Conservation (phyloP, 139 green algal species). For the Spirogloea muscicola region DNA sequence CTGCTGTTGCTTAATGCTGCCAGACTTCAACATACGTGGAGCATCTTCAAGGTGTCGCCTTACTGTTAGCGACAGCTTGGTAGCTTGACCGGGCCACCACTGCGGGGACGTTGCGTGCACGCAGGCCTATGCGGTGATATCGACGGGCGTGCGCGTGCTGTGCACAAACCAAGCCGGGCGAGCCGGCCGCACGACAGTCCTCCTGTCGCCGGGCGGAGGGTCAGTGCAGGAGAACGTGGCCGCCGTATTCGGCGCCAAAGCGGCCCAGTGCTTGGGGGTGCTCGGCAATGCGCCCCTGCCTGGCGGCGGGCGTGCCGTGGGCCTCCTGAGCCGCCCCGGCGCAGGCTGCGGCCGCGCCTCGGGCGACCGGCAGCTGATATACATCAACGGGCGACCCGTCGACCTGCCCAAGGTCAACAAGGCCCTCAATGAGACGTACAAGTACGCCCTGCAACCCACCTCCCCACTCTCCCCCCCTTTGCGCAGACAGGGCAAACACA, state of each 20-base stretch:
- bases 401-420: slow-evolving; percentile 61
- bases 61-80: too few relatives aligned
- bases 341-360: slow-evolving; percentile 43
- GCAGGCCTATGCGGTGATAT: slow-evolving; percentile 56
- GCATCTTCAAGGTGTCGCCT: too few relatives aligned
- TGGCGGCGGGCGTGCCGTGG: too few relatives aligned
- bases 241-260: slow-evolving; percentile 75
- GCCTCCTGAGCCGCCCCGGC: too few relatives aligned
- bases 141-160: slow-evolving; percentile 22
- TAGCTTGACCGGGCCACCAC: too few relatives aligned
- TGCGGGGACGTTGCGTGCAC: too few relatives aligned
- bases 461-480: too few relatives aligned
- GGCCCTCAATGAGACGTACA: slow-evolving; percentile 40
- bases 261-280: slow-evolving; percentile 65
- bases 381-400: slow-evolving; percentile 87
- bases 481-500: too few relatives aligned
- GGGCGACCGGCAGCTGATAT: slow-evolving; percentile 85
- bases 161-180: slow-evolving; percentile 58
- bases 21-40: too few relatives aligned
- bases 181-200: slow-evolving; percentile 55
- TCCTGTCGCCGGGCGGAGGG: slow-evolving; percentile 60
- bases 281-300: too few relatives aligned
- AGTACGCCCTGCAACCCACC: too few relatives aligned
- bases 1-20: too few relatives aligned
- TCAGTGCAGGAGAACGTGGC: slow-evolving; percentile 67